Evolutionary conservation across 805 yeast species (phyloP), one percentile per base, ranked within the genome.

Genomic region (Scheffersomyces lignosus): DNA sequence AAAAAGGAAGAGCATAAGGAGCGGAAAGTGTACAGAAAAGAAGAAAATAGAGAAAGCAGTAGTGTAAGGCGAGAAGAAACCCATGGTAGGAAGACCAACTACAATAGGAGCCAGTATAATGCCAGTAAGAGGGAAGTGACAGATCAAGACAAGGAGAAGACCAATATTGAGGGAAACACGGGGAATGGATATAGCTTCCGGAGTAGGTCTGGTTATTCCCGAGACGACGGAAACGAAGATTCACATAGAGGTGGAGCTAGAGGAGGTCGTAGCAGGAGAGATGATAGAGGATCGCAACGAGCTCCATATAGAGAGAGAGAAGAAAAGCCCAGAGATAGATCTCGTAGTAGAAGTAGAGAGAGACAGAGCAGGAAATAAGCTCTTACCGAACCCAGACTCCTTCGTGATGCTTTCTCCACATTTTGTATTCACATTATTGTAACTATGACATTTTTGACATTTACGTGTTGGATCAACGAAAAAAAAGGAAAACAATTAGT

Each of bases 81-180:
- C 12, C 27, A 29, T 28, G 25, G 32, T n/a, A 33, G 25, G 18
- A 51, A 52, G 33, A 59, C 61, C 15, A 59, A 60, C 34, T 59
- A 60, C 39, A 60, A 60, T 32, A 34, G 64, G 32, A 54, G 60
- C 27, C 48, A 35, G 29, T 35, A 44, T 25, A 41, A 40, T 34
- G 43, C 47, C 9, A 28, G 38, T 26, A 38, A 36, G 15, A 41
- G 37, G 22, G 37, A 33, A 24, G 30, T 25, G 5, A 32, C 26
- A 31, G 34, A 23, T 10, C 33, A 28, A 14, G 30, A 29, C 18
- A 6, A 5, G 5, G 10, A 15, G 14, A 25, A n/a, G n/a, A n/a
- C n/a, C n/a, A n/a, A n/a, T n/a, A 9, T 5, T 25, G 14, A 13
- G n/a, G 14, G 6, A 25, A 12, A 15, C 14, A 25, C 10, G 27